phyloP scores from a whole-genome alignment of 1,284 basidiomycete species.

The Exobasidium cylindrosporum region DNA sequence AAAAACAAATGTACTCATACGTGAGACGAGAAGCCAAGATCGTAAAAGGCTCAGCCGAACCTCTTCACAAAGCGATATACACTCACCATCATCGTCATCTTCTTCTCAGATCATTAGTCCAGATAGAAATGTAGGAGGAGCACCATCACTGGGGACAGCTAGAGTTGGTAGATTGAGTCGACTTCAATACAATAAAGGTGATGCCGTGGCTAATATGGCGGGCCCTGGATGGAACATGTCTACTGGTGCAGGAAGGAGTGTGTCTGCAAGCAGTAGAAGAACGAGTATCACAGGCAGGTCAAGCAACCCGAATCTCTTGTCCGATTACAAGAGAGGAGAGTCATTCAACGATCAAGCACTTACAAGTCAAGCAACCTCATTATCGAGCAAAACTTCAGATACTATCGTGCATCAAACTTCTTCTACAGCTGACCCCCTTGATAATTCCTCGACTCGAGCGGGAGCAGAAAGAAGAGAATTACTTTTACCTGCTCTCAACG shows the following conservation, averaged over 20 bases:
- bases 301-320: neutral
- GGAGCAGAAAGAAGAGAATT: slow-evolving; percentile 3
- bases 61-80: no score
- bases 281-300: neutral
- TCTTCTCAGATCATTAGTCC: no score
- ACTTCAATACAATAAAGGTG: slow-evolving; percentile 17
- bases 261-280: neutral
- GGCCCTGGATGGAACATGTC: neutral
- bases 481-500: slow-evolving; percentile 1
- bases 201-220: neutral
- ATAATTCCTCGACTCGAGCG: neutral
- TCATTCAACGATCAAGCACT: neutral
- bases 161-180: slow-evolving; percentile 15
- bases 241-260: neutral
- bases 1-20: no score
- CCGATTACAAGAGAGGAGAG: neutral
- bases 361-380: neutral
- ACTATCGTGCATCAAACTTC: neutral
- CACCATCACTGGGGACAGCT: no score
- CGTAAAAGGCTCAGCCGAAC: no score
- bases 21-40: no score
- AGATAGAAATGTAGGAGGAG: no score
- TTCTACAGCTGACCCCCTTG: neutral
- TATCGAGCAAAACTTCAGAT: neutral
- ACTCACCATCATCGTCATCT: no score